A percentile compares a stretch with the other conserved stretches of the same genome.
Conservation (phyloP, 2,329 filamentous ascomycete genomes). For the Emergomyces pasteurianus region DNA sequence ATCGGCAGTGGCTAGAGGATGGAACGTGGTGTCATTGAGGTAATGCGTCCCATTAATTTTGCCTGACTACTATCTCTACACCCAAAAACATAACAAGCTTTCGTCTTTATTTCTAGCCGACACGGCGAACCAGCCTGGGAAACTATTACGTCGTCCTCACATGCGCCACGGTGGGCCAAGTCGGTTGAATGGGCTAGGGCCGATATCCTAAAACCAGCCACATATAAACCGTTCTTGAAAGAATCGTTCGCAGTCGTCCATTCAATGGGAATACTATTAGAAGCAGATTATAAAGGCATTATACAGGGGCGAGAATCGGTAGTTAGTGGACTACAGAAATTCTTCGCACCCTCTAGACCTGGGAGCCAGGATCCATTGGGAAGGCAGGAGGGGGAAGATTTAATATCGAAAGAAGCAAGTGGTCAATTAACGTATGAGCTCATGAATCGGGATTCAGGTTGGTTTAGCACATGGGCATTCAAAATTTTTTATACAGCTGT, state of each 20-base stretch:
- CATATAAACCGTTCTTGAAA: slow-evolving; percentile 65
- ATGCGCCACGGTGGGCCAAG: slow-evolving; percentile 67
- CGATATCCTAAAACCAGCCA: slow-evolving; percentile 71
- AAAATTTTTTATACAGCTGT: background rate
- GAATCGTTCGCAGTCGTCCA: slow-evolving; percentile 80
- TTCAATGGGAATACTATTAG: slow-evolving; percentile 88
- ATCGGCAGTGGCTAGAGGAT: slow-evolving; percentile 70
- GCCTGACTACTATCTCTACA: background rate
- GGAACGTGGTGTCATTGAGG: slow-evolving; percentile 90
- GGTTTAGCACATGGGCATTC: slow-evolving; percentile 6
- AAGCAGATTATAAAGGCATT: slow-evolving; percentile 95
- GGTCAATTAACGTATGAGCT: slow-evolving; percentile 86
- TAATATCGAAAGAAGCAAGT: slow-evolving; percentile 54
- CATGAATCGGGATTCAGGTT: slow-evolving; percentile 79
- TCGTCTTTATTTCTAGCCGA: slow-evolving; percentile 45
- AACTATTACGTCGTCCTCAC: slow-evolving; percentile 56
- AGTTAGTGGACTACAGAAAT: slow-evolving; percentile 63
- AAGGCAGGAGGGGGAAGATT: slow-evolving; percentile 44
- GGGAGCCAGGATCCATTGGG: slow-evolving; percentile 60
- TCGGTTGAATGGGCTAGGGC: slow-evolving; percentile 78
- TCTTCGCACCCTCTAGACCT: slow-evolving; percentile 56
- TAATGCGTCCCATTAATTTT: slow-evolving; percentile 30
- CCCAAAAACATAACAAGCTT: background rate
- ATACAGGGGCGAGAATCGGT: slow-evolving; percentile 72
- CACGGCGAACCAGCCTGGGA: slow-evolving; percentile 85